Evolutionary conservation across 345 rosid species (phyloP).

Genomic region (Microcos paniculata): DNA sequence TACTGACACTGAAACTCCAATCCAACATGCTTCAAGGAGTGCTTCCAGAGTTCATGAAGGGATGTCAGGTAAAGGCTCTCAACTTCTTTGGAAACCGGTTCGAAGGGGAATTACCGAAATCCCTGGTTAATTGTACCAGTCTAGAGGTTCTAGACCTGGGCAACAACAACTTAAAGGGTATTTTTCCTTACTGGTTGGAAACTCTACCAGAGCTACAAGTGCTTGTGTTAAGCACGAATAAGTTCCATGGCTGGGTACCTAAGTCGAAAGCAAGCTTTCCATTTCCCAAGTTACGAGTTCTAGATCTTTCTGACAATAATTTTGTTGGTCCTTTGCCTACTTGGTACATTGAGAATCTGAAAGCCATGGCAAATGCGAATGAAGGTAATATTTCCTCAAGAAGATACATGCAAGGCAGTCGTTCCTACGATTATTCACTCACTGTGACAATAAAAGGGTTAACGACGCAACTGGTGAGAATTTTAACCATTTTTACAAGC

Average conservation of each 20-base stretch:
- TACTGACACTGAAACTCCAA: neutral
- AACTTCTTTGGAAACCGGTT: conserved; percentile 14
- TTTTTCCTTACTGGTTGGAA: conserved; percentile 16
- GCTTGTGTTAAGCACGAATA: neutral
- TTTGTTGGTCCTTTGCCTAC: neutral
- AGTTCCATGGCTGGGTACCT: conserved; percentile 3
- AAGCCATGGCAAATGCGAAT: neutral
- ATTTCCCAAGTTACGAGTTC: neutral
- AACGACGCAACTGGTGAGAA: neutral
- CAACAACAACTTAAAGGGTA: conserved; percentile 12
- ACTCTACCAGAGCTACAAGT: neutral
- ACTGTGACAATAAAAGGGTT: conserved; percentile 18
- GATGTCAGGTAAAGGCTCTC: neutral
- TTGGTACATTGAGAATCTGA: neutral
- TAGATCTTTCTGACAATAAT: conserved; percentile 9
- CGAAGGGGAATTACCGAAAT: conserved; percentile 7
- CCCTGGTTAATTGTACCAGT: conserved; percentile 11
- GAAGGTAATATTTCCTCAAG: neutral
- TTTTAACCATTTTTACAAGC: neutral
- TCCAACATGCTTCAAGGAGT: neutral
- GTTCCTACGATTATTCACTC: neutral
- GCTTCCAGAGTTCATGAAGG: neutral
- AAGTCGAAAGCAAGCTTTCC: neutral
- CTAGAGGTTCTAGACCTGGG: conserved; percentile 1
- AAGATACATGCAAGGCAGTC: no score